A percentile compares a stretch with the other conserved stretches of the same genome.
Conservation (phyloP, 306 rosid genomes). For the Medicago lupulina region DNA sequence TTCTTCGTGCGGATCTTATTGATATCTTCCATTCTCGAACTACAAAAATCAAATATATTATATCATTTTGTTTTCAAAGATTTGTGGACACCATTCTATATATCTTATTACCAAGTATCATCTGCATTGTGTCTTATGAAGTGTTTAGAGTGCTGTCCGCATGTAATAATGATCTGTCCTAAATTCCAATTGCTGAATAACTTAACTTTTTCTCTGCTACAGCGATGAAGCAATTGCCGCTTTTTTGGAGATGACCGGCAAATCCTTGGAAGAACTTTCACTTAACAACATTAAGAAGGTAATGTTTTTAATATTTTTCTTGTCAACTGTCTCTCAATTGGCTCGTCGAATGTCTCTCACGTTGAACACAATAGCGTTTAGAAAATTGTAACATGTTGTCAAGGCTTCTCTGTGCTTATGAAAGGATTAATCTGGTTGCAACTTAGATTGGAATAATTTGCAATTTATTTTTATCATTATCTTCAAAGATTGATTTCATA, state of each 20-base stretch:
- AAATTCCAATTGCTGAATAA: constrained; percentile 13
- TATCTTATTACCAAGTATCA: too few relatives aligned
- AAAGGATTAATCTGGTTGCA: too few relatives aligned
- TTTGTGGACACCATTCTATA: too few relatives aligned
- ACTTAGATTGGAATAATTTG: too few relatives aligned
- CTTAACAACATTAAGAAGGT: constrained; percentile 77
- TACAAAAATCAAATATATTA: too few relatives aligned
- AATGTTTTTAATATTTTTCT: constrained; percentile 28
- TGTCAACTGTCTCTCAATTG: not conserved
- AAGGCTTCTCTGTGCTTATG: too few relatives aligned
- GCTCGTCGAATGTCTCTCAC: too few relatives aligned
- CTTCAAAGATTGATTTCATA: not conserved
- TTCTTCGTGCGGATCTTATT: not conserved
- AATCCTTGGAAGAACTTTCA: constrained; percentile 68
- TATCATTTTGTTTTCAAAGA: too few relatives aligned
- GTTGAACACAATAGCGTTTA: too few relatives aligned
- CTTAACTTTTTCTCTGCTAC: constrained; percentile 31
- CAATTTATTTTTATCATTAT: too few relatives aligned
- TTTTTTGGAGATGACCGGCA: constrained; percentile 67
- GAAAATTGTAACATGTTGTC: constrained; percentile 5
- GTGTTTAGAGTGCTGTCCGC: not conserved
- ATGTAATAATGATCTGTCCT: constrained; percentile 17
- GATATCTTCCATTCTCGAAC: not conserved
- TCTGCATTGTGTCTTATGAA: too few relatives aligned
- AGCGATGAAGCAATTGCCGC: constrained; percentile 94